A percentile compares a stretch with the other conserved stretches of the same genome.
These are phyloP conservation scores for Tilletia walkeri DNA, from an alignment of 1,284 basidiomycete genomes.

Conservation along the genomic window DNA sequence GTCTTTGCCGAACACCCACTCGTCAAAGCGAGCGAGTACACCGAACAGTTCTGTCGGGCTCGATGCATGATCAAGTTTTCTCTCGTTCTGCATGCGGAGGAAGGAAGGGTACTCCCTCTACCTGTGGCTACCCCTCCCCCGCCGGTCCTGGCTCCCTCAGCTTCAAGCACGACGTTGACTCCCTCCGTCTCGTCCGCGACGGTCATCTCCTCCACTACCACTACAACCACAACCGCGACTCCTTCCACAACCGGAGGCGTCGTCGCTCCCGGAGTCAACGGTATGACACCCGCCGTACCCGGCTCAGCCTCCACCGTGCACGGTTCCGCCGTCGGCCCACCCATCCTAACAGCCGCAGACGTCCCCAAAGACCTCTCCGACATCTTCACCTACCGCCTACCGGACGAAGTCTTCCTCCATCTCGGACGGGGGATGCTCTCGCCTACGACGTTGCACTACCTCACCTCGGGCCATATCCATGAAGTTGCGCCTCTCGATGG, in stretches of 20 bases:
- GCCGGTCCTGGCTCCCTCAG: slow-evolving; percentile 37
- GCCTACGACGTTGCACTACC: slow-evolving; percentile 83
- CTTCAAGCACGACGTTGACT: neutral
- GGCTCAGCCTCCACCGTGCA: slow-evolving; percentile 61
- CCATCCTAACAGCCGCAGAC: slow-evolving; percentile 71
- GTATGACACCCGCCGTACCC: slow-evolving; percentile 57
- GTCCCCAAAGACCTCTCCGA: slow-evolving; percentile 89
- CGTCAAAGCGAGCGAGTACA: slow-evolving; percentile 74
- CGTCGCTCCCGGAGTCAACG: slow-evolving; percentile 21
- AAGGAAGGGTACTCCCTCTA: slow-evolving; percentile 79
- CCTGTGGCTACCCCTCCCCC: slow-evolving; percentile 69
- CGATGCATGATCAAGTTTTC: slow-evolving; percentile 90
- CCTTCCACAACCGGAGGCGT: slow-evolving; percentile 12
- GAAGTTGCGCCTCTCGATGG: slow-evolving; percentile 90
- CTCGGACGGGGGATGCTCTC: slow-evolving; percentile 86
- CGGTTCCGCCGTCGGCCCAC: slow-evolving; percentile 60
- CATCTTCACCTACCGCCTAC: slow-evolving; percentile 88
- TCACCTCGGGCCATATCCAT: slow-evolving; percentile 75
- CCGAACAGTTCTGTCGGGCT: slow-evolving; percentile 84
- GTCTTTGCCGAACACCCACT: slow-evolving; percentile 61
- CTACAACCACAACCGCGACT: neutral
- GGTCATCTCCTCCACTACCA: slow-evolving; percentile 35
- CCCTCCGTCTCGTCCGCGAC: neutral
- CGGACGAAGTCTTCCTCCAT: slow-evolving; percentile 95
- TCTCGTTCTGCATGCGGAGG: slow-evolving; percentile 82